Evolutionary conservation across 768 basidiomycete genomes (phyloP), one percentile per base, ranked within the genome.

Genomic region (Boletus insuetus): DNA sequence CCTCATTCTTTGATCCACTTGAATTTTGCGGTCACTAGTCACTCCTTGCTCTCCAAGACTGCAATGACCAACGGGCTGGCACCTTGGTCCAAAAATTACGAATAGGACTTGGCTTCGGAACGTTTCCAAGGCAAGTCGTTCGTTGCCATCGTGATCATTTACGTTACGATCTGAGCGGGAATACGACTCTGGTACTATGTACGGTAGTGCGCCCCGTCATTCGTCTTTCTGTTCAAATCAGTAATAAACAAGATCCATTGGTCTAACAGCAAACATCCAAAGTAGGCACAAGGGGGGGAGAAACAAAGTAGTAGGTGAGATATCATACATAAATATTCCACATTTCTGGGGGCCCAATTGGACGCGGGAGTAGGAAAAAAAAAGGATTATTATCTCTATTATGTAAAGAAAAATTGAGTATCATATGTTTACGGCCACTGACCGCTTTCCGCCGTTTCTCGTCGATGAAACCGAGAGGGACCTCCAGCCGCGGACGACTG

Each of bases 391-490:
- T 4, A 24, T 24, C 32, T 55, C 49, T 58, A 72, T 66, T 62
- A 63, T 46, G 38, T 51, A 43, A 24, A 48, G 20, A 16, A 39
- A 55, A 53, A 61, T 55, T 37, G 46, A 31, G 43, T 60, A 59
- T 51, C 40, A 54, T 67, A 73, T 60, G 19, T 58, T 37, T 14
- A 60, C 56, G 58, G 40, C 53, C 58, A 63, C 47, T 66, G 65
- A 48, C 70, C 73, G 14, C 64, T 62, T 40, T 78, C 76, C 20
- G 77, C 79, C 43, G 62, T 67, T 65, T 81, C 79, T 51, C 79
- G 69, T 40, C 77, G 75, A 59, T 80, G 79, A 38, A 65, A 53
- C 38, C 63, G 70, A 22, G 68, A 66, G 10, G 67, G 44, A 19
- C 61, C 59, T 17, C 67, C 71, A 46, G 69, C 53, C 46, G 47